These are phyloP conservation scores for Vitis hybrid DNA, from an alignment of 177 flowering plant species.

Conservation along the genomic window DNA sequence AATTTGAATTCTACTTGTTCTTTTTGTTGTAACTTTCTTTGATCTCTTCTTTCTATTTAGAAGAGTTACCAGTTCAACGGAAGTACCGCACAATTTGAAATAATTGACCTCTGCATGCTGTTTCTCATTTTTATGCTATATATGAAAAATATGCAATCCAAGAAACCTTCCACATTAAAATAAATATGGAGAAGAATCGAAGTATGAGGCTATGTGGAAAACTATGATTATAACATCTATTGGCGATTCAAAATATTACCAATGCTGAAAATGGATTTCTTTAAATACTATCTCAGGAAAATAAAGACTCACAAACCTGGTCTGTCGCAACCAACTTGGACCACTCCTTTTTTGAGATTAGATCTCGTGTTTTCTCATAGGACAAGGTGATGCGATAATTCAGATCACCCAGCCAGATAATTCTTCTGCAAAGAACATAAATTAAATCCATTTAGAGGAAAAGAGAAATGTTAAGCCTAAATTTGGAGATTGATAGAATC, in stretches of 20 bases:
- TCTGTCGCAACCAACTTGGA: conserved; percentile 66
- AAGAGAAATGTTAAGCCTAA: neutral
- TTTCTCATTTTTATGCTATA: no score
- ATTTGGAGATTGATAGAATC: no score
- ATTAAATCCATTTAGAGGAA: neutral
- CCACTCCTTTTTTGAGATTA: conserved; percentile 77
- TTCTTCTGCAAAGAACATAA: conserved; percentile 55
- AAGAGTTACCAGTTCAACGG: no score
- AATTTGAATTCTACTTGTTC: no score
- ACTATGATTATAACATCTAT: neutral
- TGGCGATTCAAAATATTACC: neutral
- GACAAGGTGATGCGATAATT: conserved; percentile 84
- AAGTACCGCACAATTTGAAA: no score
- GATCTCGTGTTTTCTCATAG: conserved; percentile 66
- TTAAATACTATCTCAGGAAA: neutral
- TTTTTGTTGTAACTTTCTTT: no score
- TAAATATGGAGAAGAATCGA: no score
- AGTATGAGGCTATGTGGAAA: neutral
- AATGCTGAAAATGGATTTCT: neutral
- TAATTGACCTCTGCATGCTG: no score
- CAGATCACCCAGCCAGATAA: conserved; percentile 94
- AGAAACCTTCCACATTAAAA: neutral
- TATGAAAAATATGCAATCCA: neutral
- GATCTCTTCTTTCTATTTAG: no score
- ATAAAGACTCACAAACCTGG: conserved; percentile 52